phyloP scores from a whole-genome alignment of 1,284 basidiomycete species.

The Sphagnurus paluster region DNA sequence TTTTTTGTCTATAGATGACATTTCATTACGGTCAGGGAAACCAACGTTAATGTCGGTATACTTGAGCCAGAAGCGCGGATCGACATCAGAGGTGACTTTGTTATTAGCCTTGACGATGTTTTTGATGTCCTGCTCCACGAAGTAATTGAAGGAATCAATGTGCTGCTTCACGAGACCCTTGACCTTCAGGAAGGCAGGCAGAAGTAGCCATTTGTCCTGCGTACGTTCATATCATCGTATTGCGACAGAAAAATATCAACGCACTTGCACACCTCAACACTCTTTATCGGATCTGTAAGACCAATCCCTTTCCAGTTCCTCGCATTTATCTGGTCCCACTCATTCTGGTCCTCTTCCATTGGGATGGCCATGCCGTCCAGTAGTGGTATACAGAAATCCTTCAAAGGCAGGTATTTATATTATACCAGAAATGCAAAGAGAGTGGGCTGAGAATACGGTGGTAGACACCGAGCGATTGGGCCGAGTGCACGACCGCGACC shows the following conservation, averaged over 20 bases:
- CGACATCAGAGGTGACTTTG: slow-evolving; percentile 94
- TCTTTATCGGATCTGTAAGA: slow-evolving; percentile 77
- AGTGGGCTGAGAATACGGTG: too few species aligned
- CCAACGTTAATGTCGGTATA: slow-evolving; percentile 96
- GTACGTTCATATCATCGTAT: slow-evolving; percentile 6
- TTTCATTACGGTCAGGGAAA: slow-evolving; percentile 87
- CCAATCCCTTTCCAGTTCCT: slow-evolving; percentile 71
- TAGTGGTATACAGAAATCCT: neutral
- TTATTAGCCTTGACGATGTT: slow-evolving; percentile 95
- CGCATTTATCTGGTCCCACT: slow-evolving; percentile 61
- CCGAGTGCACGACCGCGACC: neutral
- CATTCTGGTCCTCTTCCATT: slow-evolving; percentile 41
- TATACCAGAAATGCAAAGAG: too few species aligned
- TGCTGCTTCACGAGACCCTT: slow-evolving; percentile 99
- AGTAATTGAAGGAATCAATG: slow-evolving; percentile 99
- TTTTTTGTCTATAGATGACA: slow-evolving; percentile 75
- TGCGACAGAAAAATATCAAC: neutral
- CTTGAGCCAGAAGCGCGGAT: slow-evolving; percentile 96
- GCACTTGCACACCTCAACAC: slow-evolving; percentile 59
- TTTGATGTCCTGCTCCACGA: slow-evolving; percentile 96
- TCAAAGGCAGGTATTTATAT: too few species aligned
- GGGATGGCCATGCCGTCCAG: slow-evolving; percentile 2
- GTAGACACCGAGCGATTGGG: too few species aligned
- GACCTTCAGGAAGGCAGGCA: slow-evolving; percentile 94
- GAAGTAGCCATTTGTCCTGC: slow-evolving; percentile 96